Percentiles rank a stretch among this genome's conserved stretches.
These are phyloP conservation scores for Forsythia suspensa DNA, from an alignment of 257 asterid species.

Conservation along the genomic window DNA sequence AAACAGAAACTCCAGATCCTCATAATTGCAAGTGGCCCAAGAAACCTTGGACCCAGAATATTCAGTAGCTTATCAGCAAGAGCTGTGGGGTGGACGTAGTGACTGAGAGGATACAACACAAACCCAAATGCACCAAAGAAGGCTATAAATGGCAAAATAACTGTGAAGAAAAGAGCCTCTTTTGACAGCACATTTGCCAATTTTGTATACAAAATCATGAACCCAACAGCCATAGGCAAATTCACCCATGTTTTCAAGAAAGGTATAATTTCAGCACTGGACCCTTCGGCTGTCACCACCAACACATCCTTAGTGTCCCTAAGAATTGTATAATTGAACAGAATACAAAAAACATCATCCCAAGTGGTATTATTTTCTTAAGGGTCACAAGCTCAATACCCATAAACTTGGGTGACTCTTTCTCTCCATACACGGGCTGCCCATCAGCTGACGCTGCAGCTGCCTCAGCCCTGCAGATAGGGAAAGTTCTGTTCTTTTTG, in stretches of 20 bases:
- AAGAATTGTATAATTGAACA: slow-evolving; percentile 89
- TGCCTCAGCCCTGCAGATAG: slow-evolving; percentile 62
- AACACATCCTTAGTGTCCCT: slow-evolving; percentile 97
- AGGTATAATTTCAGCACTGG: slow-evolving; percentile 98
- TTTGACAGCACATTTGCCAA: slow-evolving; percentile 88
- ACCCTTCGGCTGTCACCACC: slow-evolving; percentile 96
- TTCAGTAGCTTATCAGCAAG: slow-evolving; percentile 82
- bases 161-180: slow-evolving; percentile 84
- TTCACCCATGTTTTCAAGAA: slow-evolving; percentile 99
- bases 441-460: slow-evolving; percentile 65
- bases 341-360: slow-evolving; percentile 92
- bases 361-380: slow-evolving; percentile 89
- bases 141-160: slow-evolving; percentile 83
- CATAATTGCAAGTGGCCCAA: slow-evolving; percentile 96
- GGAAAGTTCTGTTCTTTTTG: slow-evolving; percentile 35
- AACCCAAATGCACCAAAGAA: slow-evolving; percentile 98
- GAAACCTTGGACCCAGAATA: slow-evolving; percentile 88
- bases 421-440: slow-evolving; percentile 46
- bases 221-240: slow-evolving; percentile 98
- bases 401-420: slow-evolving; percentile 61
- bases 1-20: slow-evolving; percentile 98
- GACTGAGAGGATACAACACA: slow-evolving; percentile 83
- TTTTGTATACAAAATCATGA: slow-evolving; percentile 85
- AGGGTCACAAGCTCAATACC: slow-evolving; percentile 75
- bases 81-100: slow-evolving; percentile 85